These are phyloP conservation scores for Diplodia scrobiculata DNA, from an alignment of 2,329 filamentous ascomycete genomes.

Conservation along the genomic window DNA sequence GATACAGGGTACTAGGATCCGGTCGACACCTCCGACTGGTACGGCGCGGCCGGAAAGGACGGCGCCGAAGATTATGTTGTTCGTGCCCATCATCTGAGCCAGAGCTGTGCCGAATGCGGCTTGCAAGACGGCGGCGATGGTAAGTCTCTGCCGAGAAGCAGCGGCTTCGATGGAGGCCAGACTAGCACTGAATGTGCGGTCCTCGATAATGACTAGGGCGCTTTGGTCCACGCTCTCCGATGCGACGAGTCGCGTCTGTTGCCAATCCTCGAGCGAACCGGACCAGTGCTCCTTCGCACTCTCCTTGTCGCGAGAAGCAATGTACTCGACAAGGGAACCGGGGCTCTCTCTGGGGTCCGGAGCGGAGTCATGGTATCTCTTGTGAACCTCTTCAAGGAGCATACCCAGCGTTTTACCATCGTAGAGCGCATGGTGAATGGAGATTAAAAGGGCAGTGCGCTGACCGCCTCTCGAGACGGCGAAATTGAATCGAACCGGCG, in stretches of 20 bases:
- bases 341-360: conserved; percentile 33
- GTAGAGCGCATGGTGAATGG: conserved; percentile 46
- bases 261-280: conserved; percentile 38
- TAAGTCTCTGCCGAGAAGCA: conserved; percentile 38
- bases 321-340: conserved; percentile 37
- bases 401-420: conserved; percentile 43
- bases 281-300: conserved; percentile 34
- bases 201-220: neutral
- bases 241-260: conserved; percentile 49
- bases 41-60: conserved; percentile 43
- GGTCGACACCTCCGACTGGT: conserved; percentile 39
- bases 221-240: conserved; percentile 23
- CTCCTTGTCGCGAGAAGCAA: conserved; percentile 35
- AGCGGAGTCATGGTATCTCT: conserved; percentile 34
- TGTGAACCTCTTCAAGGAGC: conserved; percentile 41
- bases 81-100: conserved; percentile 36
- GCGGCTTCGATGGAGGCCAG: conserved; percentile 37
- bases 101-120: conserved; percentile 42
- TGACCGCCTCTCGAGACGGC: conserved; percentile 33
- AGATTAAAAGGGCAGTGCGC: conserved; percentile 37
- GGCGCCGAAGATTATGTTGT: conserved; percentile 42
- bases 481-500: conserved; percentile 39
- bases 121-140: conserved; percentile 40
- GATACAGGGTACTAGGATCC: conserved; percentile 43
- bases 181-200: conserved; percentile 30